Evolutionary conservation across 306 rosid species (phyloP), one percentile per base, ranked within the genome.

Genomic region (Rosa rugosa): DNA sequence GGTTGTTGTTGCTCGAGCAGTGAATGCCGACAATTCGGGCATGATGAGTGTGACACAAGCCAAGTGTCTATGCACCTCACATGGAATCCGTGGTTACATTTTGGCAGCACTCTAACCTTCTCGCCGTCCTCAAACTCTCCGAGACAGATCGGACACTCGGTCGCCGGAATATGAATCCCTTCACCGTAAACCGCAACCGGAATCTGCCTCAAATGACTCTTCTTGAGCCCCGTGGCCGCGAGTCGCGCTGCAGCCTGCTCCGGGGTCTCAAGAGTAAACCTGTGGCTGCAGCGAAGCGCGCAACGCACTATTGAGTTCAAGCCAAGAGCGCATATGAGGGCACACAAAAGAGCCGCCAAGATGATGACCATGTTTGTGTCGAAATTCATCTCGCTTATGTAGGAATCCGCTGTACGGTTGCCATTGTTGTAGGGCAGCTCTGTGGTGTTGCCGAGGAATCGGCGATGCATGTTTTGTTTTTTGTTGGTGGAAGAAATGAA

Each of bases 361-460:
- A 92, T 83, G 47, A 94, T 89, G 64, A 91, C 92, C 97, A 92
- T 92, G 88, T 94, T 94, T 78, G 92, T 80, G 78, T 91, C 97
- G 80, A 94, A 92, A 69, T 84, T 88, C 2, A 85, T 41, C 38
- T 87, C 88, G 67, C 79, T 80, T 11, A 79, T 40, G 83, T 77
- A 79, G 44, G 90, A 76, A 16, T 75, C 86, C 0, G 46, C 36
- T 5, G 87, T 73, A n/a, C 75, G 81, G 90, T 83, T 81, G 10
- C 83, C 78, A 20, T 77, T 51, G 11, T 85, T 63, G 11, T 86
- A 82, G 62, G 88, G 86, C 44, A 84, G 31, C 34, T 62, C 84
- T 0, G 83, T 59, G 7, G 82, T 81, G 0, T 79, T 59, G 8
- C 83, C 85, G 0, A 90, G 87, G 68, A 89, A 75, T 11, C 78